Evolutionary conservation across 495 filamentous ascomycete genomes (phyloP).

Genomic region (Patellaria atrata): DNA sequence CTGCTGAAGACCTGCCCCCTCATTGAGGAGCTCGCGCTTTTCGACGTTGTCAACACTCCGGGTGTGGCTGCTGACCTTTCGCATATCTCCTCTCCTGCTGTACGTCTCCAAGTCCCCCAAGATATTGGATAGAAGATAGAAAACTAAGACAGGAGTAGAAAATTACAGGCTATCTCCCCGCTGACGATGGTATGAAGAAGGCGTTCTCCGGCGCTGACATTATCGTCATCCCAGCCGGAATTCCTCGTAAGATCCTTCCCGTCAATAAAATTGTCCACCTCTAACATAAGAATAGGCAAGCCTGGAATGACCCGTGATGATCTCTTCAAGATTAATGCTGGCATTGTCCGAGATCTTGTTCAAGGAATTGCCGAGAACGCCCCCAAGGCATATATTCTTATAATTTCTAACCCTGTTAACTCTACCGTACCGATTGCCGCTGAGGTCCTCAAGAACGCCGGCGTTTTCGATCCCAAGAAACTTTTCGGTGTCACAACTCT

Average conservation of each 20-base stretch:
- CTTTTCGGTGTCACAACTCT: slow-evolving; percentile 97
- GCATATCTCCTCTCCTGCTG: slow-evolving; percentile 87
- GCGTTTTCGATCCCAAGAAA: slow-evolving; percentile 82
- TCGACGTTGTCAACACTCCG: slow-evolving; percentile 98
- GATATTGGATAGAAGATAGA: not conserved
- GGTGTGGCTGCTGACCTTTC: slow-evolving; percentile 92
- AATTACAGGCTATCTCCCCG: slow-evolving; percentile 78
- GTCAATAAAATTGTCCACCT: not conserved
- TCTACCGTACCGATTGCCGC: slow-evolving; percentile 95
- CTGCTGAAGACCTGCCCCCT: slow-evolving; percentile 78
- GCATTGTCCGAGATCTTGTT: slow-evolving; percentile 62
- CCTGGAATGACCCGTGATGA: slow-evolving; percentile 99
- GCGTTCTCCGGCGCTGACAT: slow-evolving; percentile 85
- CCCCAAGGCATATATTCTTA: slow-evolving; percentile 82
- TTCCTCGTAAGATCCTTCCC: slow-evolving; percentile 60
- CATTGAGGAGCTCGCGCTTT: slow-evolving; percentile 81
- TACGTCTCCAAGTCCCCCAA: slow-evolving; percentile 35
- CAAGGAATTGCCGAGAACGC: slow-evolving; percentile 59
- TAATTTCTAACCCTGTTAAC: slow-evolving; percentile 99
- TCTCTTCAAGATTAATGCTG: slow-evolving; percentile 96
- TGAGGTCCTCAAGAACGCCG: slow-evolving; percentile 83
- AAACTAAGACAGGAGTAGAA: slow-evolving; percentile 40
- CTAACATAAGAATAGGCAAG: slow-evolving; percentile 52
- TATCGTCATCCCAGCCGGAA: slow-evolving; percentile 91
- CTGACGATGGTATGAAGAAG: slow-evolving; percentile 76